Evolutionary conservation across 306 rosid genomes (phyloP).

Genomic region (Cucumis cinereus): DNA sequence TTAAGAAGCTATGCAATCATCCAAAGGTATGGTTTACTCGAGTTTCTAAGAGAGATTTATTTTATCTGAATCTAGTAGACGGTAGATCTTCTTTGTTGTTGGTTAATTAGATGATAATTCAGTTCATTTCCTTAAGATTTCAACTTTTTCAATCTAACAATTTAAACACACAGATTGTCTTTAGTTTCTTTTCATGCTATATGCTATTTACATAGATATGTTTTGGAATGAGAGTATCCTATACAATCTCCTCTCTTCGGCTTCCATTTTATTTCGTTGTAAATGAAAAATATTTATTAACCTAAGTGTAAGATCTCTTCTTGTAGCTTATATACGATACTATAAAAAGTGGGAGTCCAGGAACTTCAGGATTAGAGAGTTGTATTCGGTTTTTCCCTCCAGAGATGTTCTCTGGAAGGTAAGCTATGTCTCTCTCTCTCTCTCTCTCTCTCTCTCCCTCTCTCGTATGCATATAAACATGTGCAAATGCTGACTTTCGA

Average conservation of each 20-base stretch:
- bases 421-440: neutral
- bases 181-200: neutral
- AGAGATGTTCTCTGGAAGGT: conserved; percentile 93
- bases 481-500: neutral
- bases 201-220: neutral
- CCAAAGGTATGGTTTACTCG: conserved; percentile 49
- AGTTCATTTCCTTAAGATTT: neutral
- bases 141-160: neutral
- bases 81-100: neutral
- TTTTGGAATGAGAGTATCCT: neutral
- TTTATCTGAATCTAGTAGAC: neutral
- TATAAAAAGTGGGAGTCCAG: conserved; percentile 66
- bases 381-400: conserved; percentile 85
- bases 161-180: neutral
- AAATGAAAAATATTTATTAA: neutral
- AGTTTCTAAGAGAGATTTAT: neutral
- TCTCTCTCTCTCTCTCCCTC: neutral
- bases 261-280: neutral
- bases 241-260: neutral
- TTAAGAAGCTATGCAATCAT: conserved; percentile 93
- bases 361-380: conserved; percentile 92
- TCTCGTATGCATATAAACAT: neutral
- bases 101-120: neutral
- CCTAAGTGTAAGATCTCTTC: conserved; percentile 19
- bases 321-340: conserved; percentile 90